Evolutionary conservation across 257 asterid genomes (phyloP).

Genomic region (Mentha longifolia): DNA sequence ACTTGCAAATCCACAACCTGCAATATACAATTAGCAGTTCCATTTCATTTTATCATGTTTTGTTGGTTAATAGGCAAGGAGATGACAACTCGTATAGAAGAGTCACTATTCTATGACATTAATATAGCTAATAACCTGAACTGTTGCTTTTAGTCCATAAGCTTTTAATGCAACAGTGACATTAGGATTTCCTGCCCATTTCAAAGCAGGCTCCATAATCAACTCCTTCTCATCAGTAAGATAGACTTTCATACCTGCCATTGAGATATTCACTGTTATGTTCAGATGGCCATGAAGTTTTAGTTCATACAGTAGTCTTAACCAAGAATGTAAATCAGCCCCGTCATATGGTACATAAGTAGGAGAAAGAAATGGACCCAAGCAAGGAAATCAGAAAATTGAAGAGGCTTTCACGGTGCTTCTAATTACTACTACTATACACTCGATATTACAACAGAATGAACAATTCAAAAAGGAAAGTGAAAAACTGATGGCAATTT

Average conservation of each 20-base stretch:
- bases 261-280: conserved; percentile 7
- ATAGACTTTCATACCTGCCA: conserved; percentile 55
- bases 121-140: conserved; percentile 64
- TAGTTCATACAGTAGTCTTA: neutral
- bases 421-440: neutral
- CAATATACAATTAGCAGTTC: conserved; percentile 30
- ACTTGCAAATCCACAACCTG: conserved; percentile 95
- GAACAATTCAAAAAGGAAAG: neutral
- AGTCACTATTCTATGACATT: conserved; percentile 20
- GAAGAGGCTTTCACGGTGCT: neutral
- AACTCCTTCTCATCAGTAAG: conserved; percentile 70
- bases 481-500: conserved; percentile 9
- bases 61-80: conserved; percentile 11
- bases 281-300: conserved; percentile 2
- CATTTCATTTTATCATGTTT: neutral
- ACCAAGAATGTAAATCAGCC: neutral
- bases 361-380: conserved; percentile 18
- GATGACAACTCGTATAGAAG: neutral
- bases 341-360: neutral
- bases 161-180: conserved; percentile 75
- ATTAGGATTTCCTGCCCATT: conserved; percentile 99
- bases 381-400: neutral
- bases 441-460: neutral
- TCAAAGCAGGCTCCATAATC: conserved; percentile 97
- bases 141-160: conserved; percentile 83